Evolutionary conservation across 371 early-diverging fungal species (phyloP), one percentile per base, ranked within the genome.

Genomic region (Mucor indicus): DNA sequence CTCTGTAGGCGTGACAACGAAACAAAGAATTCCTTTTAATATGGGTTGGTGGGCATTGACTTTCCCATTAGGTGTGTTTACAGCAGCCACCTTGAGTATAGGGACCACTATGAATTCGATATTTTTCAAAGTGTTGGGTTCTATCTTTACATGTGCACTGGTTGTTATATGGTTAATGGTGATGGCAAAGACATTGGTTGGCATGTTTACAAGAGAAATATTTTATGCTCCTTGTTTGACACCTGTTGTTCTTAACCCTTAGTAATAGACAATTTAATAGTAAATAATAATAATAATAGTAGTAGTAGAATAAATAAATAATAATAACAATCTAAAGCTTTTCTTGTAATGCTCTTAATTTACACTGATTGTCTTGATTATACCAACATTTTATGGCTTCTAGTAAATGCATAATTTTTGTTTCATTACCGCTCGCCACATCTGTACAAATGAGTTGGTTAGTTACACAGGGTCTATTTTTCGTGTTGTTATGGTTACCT

Each of bases 31-130:
- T 15, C 66, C 65, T 1, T 79, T 79, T 41, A 67, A 70, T 48
- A 63, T 79, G 40, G 80, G 79, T 10, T 79, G 77, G 75, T 79
- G 79, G 79, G 73, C 72, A 4, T 45, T 77, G 3, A 79, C 68
- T 19, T 79, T 79, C 52, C 79, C 79, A 0, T 17, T 68, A 3
- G 74, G 79, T 19, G 67, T 67, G 2, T 68, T 57, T 41, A 53
- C 67, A 1, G 38, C 70, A 0, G 61, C 58, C 24, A 69, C 65
- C 4, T 40, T 57, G 8, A 25, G 30, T 32, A 47, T 60, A 4
- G 54, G 46, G 3, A 17, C 12, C 9, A 23, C 30, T 0, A 20
- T 57, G 15, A 22, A 47, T 42, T 57, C 52, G 13, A 45, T 42
- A 39, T 47, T 51, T 35, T 57, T 57, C 27, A 31, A 19, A n/a